Base-by-base conservation (phyloP, 2,329 filamentous ascomycete genomes). In the Fusarium fracticaudum region DNA sequence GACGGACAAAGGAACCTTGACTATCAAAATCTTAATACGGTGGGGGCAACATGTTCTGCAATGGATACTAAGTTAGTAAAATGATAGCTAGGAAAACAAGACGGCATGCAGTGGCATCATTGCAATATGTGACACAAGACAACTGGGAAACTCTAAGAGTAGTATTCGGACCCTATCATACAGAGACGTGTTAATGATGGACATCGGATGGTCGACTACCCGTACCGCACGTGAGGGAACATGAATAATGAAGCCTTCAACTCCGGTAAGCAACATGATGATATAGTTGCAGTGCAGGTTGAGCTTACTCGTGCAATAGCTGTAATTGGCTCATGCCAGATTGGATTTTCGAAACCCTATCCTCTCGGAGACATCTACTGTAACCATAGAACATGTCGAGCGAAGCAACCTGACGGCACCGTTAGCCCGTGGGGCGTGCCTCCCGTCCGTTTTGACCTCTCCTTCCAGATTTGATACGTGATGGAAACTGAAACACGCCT, bases 401-500 rank as follows among this genome's bases (percentile, higher is more conserved):
- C 61, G 37, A 67, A 60, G 69, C 67, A 75, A 69, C 64, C 64
- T 41, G 60, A 70, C 71, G 72, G 67, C 73, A 74, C 66, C 61
- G 43, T 38, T 59, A 50, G 59, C 37, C 31, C 61, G 64, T 51
- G 47, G 53, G 60, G 69, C 47, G 67, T 53, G 50, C 55, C 59
- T 62, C 50, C 59, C 48, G 48, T 29, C 31, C 22, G 35, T 33
- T 35, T 57, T 74, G 41, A 26, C 54, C 55, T 75, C 59, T 69
- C 61, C 57, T 67, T 62, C 62, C 69, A 50, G 54, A 71, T 71
- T 72, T 59, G 74, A 69, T 62, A 69, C 54, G 55, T 60, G n/a
- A 69, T 74, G 67, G 64, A 77, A 71, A 72, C 73, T 77, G 76
- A 77, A 77, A 78, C 76, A 61, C 51, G 62, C 54, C 63, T 73